Evolutionary conservation across 768 basidiomycete species (phyloP), one percentile per base, ranked within the genome.

Genomic region (Cystofilobasidium macerans): DNA sequence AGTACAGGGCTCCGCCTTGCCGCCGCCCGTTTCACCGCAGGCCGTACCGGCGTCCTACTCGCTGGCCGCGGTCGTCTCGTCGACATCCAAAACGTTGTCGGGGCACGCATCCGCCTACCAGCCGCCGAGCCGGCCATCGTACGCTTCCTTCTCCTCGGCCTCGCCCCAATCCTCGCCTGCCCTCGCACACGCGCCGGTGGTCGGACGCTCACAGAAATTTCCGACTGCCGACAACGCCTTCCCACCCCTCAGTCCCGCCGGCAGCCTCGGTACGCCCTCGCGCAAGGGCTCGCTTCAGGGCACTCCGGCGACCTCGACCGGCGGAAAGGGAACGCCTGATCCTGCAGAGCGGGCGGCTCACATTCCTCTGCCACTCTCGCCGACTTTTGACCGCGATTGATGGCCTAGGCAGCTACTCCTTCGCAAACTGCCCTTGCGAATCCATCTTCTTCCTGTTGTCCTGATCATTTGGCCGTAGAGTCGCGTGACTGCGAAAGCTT

Each of bases 281-380:
- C 51, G 51, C 51, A 2, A 28, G 14, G 51, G 51, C 5, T 54
- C 51, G 18, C 28, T 32, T 13, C 28, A 6, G 12, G 16, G 4
- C 28, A 14, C 28, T 5, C 18, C 28, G 26, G 30, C 40, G 28
- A 12, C 40, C 12, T 58, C 57, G 57, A 38, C 36, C 36, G 36
- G 36, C 26, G 57, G 13, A 40, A 45, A 32, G 58, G 43, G 51
- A 26, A 54, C 51, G 30, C 51, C 51, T 30, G 51, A 54, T 30
- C 7, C 51, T 26, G n/a, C 24, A 18, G 60, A 61, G 60, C 40
- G 45, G 43, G 60, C 60, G 22, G 43, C 42, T 8, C 42, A 30
- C 13, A 43, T 61, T 20, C 60, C 60, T 16, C 33, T 61, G 60
- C 60, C 60, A 9, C 6, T 47, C 43, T 45, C 42, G 42, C 60